Evolutionary conservation across 805 yeast species (phyloP).

Genomic region (Brettanomyces nanus): DNA sequence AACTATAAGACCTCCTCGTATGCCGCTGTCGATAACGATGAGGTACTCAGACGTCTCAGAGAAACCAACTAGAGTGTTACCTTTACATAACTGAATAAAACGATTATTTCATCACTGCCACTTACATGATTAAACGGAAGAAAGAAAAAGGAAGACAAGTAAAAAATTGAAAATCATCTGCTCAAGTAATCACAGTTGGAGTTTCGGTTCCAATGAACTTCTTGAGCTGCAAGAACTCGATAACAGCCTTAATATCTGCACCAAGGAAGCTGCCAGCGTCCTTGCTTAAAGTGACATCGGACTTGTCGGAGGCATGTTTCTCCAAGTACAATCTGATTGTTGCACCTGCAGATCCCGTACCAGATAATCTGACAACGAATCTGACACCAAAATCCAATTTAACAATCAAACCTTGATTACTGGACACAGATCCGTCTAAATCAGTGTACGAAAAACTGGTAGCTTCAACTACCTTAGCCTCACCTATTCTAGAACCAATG

Average conservation of each 20-base stretch:
- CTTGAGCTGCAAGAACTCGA: constrained; percentile 62
- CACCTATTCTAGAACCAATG: constrained; percentile 38
- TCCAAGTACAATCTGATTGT: constrained; percentile 90
- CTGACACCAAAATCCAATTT: constrained; percentile 77
- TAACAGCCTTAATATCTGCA: constrained; percentile 52
- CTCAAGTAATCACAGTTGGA: constrained; percentile 82
- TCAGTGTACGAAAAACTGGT: constrained; percentile 92
- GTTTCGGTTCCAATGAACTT: constrained; percentile 70
- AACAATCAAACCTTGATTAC: constrained; percentile 81
- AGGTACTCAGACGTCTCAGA: constrained; percentile 14
- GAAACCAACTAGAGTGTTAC: not conserved
- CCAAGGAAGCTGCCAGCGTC: constrained; percentile 63
- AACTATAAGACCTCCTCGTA: constrained; percentile 29
- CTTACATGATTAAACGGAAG: not conserved
- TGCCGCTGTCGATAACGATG: constrained; percentile 17
- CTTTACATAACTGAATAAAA: not conserved
- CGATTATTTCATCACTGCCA: not conserved
- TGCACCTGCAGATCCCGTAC: constrained; percentile 97
- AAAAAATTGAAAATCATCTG: not conserved
- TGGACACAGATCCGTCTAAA: constrained; percentile 84
- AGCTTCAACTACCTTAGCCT: constrained; percentile 57
- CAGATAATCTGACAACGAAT: constrained; percentile 84
- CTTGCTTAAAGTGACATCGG: constrained; percentile 33
- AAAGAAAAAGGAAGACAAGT: not conserved
- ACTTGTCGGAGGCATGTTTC: constrained; percentile 57